Base-by-base conservation (phyloP, 768 basidiomycete species). In the Coprinellus micaceus region DNA sequence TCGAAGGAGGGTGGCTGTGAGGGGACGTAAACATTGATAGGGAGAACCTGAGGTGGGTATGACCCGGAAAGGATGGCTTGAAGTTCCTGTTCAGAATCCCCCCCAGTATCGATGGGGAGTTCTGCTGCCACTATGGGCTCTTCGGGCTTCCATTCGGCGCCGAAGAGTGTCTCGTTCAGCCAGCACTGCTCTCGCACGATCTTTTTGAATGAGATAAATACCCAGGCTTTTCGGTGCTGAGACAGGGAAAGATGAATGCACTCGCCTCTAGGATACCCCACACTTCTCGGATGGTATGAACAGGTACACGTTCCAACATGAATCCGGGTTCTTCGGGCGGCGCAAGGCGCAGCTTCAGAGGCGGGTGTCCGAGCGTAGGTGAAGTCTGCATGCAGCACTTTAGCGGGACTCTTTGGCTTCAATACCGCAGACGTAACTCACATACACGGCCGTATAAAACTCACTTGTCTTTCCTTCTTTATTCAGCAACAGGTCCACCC, bases 101-200 rank as follows among this genome's bases (percentile, higher is more conserved):
- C 66, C 7, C 57, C 64, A 13, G 76, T 74, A 12, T 74, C 67
- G 15, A 21, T n/a, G 12, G 33, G 28, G 0, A 60, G 62, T 7
- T 65, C 65, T 13, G 67, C 65, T 15, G 61, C 56, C 29, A 67
- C 63, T 13, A 74, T 58, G n/a, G 51, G 10, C 10, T 73, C 75
- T 62, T 90, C 88, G 3, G 82, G 75, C 25, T 69, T 67, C 90
- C 91, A 93, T 12, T 79, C 69, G 44, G 81, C 83, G 44, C 79
- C 76, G 3, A 72, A 63, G 21, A 93, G 67, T n/a, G 78, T 77
- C 62, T 88, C 87, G 63, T 92, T 93, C 17, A 92, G 64, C 91
- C 91, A 93, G 63, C 86, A 88, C 69, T 92, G 91, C 58, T 92
- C 90, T 57, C 81, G 78, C 4, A 92, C 88, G 63, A 93, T 79